Evolutionary conservation across 352 stramenopile genomes (phyloP).

Genomic region (Pythium grandisporangium): DNA sequence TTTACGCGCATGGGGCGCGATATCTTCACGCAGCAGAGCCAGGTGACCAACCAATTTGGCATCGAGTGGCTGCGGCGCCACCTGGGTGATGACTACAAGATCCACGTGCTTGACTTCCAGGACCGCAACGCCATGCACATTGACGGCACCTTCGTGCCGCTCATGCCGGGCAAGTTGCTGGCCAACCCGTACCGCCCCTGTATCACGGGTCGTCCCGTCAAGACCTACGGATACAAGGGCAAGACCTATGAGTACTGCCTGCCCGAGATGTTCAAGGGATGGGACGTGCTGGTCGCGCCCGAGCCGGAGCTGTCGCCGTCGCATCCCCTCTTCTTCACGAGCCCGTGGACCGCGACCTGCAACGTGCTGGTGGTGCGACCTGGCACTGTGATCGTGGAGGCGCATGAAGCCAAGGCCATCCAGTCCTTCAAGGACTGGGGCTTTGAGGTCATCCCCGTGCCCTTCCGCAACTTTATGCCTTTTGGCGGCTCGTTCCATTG

Average conservation of each 20-base stretch:
- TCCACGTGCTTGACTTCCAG: conserved; percentile 87
- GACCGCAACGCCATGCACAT: conserved; percentile 91
- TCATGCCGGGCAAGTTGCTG: conserved; percentile 81
- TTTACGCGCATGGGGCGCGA: conserved; percentile 87
- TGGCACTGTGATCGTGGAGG: conserved; percentile 76
- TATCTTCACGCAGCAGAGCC: conserved; percentile 88
- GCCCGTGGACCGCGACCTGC: conserved; percentile 86
- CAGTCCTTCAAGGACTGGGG: conserved; percentile 84
- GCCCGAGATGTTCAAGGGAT: conserved; percentile 88
- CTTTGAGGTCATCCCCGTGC: conserved; percentile 83
- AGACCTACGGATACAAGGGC: conserved; percentile 86
- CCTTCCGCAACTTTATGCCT: conserved; percentile 88
- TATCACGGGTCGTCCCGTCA: conserved; percentile 78
- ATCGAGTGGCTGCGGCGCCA: conserved; percentile 87
- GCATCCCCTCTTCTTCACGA: conserved; percentile 87
- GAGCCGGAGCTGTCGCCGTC: conserved; percentile 67
- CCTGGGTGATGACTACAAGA: conserved; percentile 76
- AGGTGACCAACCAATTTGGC: conserved; percentile 87
- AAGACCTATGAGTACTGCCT: conserved; percentile 83
- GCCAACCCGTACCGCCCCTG: conserved; percentile 83
- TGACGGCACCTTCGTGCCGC: conserved; percentile 81
- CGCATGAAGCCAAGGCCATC: conserved; percentile 73
- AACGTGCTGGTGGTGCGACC: conserved; percentile 84
- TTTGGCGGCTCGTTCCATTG: conserved; percentile 88
- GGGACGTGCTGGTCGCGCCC: conserved; percentile 84